Conservation (phyloP, 768 basidiomycete species). For the Gelatoporia subvermispora region DNA sequence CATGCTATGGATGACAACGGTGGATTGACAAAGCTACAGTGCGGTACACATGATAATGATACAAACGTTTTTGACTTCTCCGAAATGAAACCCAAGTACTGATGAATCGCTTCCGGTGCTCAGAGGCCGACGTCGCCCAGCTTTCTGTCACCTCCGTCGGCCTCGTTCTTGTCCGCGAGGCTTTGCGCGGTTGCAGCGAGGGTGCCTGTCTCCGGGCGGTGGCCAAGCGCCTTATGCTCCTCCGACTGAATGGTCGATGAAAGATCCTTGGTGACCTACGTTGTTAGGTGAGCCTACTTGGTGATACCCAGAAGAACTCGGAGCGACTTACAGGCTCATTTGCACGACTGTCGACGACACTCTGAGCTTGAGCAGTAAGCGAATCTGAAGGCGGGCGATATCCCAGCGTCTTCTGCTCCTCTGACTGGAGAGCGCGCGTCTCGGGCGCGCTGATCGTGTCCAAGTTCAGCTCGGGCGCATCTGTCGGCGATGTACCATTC, state of each 20-base stretch:
- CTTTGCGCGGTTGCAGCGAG: conserved; percentile 17
- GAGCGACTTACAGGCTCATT: conserved; percentile 9
- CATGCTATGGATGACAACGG: no score
- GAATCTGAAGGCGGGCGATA: conserved; percentile 19
- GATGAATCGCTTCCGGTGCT: no score
- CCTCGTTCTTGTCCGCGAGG: conserved; percentile 9
- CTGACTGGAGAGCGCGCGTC: conserved; percentile 18
- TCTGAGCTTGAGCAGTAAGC: conserved; percentile 21
- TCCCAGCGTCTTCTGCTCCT: conserved; percentile 22
- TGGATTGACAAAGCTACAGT: no score
- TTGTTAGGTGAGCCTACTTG: no score
- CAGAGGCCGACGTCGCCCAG: no score
- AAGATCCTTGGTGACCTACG: conserved; percentile 11
- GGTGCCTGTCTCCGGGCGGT: conserved; percentile 16
- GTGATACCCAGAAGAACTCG: neutral
- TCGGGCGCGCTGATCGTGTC: conserved; percentile 14
- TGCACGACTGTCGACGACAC: conserved; percentile 11
- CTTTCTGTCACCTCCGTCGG: no score
- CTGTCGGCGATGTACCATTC: neutral
- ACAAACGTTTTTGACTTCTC: no score
- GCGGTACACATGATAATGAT: no score
- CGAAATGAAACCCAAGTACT: no score
- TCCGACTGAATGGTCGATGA: conserved; percentile 15
- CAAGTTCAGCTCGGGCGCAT: conserved; percentile 10
- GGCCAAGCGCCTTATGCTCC: conserved; percentile 15